Base-by-base conservation (phyloP, 768 basidiomycete genomes). In the Tylopilus cervinicoccineus region DNA sequence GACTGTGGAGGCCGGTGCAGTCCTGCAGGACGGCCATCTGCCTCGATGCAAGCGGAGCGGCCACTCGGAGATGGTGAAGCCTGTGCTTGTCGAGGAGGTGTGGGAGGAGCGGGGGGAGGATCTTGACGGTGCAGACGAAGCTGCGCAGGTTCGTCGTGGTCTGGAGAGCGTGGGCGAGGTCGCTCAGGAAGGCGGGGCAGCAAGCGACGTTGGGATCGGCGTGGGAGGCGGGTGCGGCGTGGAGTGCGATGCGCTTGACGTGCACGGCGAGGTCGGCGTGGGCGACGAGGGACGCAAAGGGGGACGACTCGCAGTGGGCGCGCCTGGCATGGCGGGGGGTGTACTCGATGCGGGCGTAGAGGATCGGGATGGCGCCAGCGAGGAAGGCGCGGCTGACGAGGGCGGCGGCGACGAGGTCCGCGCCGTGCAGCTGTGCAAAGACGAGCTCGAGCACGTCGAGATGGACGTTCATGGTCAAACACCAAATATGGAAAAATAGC, bases 381-480 rank as follows among this genome's bases (percentile, higher is more conserved):
- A 82, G 70, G 52, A 88, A 89, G 0, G 83, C 78, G 36, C 72
- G 74, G 59, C 78, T 84, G 58, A 86, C 86, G 34, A 81, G 78
- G 1, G 83, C 77, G 17, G 80, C 71, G 4, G 79, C 74, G 14
- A 79, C 72, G 27, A 89, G 74, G 55, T 86, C 83, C 1, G 65
- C 48, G 16, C 73, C 71, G 34, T 72, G 61, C 5, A 89, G 68
- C 55, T 75, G 69, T 0, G 69, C 64, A 53, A 84, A 84, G 16
- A 89, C 78, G n/a, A 81, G 70, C 59, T 84, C 82, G 34, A 88
- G 74, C 31, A 88, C 83, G 66, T 90, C 87, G 17, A 81, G 73
- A 52, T 88, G 81, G 39, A 87, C 70, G 56, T 78, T 84, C 54
- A 85, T 80, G 11, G 79, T 80, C 23, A 29, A 26, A 2, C 7